These are phyloP conservation scores for Phytomonas sp. DNA, from an alignment of 208 protist genomes.

Conservation along the genomic window DNA sequence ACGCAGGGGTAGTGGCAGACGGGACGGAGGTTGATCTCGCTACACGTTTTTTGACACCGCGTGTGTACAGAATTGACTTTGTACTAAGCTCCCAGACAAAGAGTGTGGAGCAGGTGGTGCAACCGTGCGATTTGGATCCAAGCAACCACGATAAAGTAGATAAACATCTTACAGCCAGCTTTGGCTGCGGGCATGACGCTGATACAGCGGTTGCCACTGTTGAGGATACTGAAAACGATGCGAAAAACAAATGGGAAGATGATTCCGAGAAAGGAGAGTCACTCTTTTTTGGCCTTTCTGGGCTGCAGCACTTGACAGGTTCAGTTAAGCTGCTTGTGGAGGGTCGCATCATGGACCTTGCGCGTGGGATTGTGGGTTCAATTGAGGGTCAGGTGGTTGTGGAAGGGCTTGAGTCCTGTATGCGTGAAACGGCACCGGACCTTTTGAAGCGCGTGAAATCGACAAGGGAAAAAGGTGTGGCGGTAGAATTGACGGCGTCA, in stretches of 20 bases:
- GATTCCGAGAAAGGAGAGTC: neutral
- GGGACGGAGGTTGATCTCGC: constrained; percentile 36
- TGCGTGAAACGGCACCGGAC: neutral
- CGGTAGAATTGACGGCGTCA: constrained; percentile 23
- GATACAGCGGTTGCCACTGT: neutral
- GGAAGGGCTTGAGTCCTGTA: neutral
- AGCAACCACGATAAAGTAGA: constrained; percentile 6
- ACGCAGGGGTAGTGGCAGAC: constrained; percentile 25
- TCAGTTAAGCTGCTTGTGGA: constrained; percentile 53
- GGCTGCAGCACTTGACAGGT: constrained; percentile 31
- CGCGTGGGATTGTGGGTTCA: constrained; percentile 40
- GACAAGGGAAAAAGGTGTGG: constrained; percentile 14
- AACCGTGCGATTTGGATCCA: constrained; percentile 35
- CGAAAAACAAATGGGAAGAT: constrained; percentile 13
- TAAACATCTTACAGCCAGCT: neutral
- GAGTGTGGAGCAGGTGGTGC: constrained; percentile 51
- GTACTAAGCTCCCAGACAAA: constrained; percentile 68
- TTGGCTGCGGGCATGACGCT: neutral
- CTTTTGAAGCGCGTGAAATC: neutral
- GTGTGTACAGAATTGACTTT: constrained; percentile 77
- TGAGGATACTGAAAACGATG: neutral
- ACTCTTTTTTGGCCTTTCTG: constrained; percentile 23
- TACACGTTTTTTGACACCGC: constrained; percentile 31
- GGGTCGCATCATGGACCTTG: constrained; percentile 45
- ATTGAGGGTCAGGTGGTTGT: constrained; percentile 61